Conservation (phyloP, 805 yeast species). For the Sporopachydermia quercuum region DNA sequence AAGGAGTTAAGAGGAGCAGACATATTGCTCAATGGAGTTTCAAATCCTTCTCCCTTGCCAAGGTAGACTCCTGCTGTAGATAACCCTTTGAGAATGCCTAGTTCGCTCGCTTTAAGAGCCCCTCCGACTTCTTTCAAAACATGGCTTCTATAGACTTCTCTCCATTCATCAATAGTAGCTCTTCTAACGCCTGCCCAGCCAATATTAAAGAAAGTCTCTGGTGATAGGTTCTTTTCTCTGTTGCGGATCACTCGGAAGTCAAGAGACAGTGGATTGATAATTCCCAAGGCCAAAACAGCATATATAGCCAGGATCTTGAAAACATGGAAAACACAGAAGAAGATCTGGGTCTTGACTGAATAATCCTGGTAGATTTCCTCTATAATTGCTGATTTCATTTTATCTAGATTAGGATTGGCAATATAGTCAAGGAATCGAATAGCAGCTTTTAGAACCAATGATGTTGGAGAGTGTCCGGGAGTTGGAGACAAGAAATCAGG, state of each 20-base stretch:
- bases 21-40: conserved; percentile 35
- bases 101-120: conserved; percentile 59
- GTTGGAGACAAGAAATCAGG: conserved; percentile 86
- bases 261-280: conserved; percentile 70
- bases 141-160: conserved; percentile 48
- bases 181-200: conserved; percentile 96
- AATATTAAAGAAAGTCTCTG: conserved; percentile 34
- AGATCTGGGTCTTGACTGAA: conserved; percentile 16
- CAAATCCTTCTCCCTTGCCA: conserved; percentile 74
- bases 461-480: conserved; percentile 73
- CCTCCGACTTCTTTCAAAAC: conserved; percentile 52
- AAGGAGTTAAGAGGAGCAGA: conserved; percentile 24
- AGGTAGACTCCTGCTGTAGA: conserved; percentile 43
- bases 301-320: conserved; percentile 30
- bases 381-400: background rate
- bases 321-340: conserved; percentile 26
- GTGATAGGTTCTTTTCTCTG: conserved; percentile 25
- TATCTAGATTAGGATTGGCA: conserved; percentile 2
- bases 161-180: conserved; percentile 55
- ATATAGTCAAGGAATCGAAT: conserved; percentile 8
- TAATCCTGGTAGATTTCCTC: conserved; percentile 7
- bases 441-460: conserved; percentile 12
- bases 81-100: conserved; percentile 51
- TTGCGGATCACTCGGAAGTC: conserved; percentile 55
- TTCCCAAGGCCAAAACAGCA: conserved; percentile 47